Evolutionary conservation across 768 basidiomycete species (phyloP).

Genomic region (Tubosaeta brunneosetosa): DNA sequence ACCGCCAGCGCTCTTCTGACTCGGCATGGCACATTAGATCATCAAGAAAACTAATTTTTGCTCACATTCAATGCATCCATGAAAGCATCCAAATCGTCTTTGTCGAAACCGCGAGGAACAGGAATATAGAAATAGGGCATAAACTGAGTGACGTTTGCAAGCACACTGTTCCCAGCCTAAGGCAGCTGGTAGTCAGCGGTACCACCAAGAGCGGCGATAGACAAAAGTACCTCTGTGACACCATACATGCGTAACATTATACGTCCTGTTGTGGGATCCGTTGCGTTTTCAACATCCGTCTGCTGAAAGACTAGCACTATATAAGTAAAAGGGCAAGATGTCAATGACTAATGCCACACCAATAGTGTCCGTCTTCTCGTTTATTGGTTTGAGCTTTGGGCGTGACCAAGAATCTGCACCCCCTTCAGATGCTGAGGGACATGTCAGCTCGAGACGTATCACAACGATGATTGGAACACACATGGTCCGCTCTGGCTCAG

Average conservation of each 20-base stretch:
- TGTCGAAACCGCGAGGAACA: constrained; percentile 76
- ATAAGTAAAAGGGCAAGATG: neutral
- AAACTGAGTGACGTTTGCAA: constrained; percentile 78
- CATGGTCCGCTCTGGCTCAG: constrained; percentile 52
- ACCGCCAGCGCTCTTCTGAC: constrained; percentile 26
- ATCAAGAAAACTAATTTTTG: neutral
- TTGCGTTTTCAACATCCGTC: constrained; percentile 81
- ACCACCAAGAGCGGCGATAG: neutral
- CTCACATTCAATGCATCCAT: constrained; percentile 67
- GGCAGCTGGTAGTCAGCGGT: neutral
- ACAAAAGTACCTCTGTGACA: constrained; percentile 67
- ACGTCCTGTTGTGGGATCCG: constrained; percentile 37
- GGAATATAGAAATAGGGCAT: constrained; percentile 92
- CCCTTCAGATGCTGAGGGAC: constrained; percentile 58
- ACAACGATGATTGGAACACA: constrained; percentile 22
- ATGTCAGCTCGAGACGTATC: neutral
- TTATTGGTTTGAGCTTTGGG: constrained; percentile 49
- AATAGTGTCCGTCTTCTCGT: constrained; percentile 62
- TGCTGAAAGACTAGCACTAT: constrained; percentile 79
- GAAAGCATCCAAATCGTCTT: constrained; percentile 64
- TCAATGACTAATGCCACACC: constrained; percentile 38
- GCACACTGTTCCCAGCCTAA: constrained; percentile 83
- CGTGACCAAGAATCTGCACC: constrained; percentile 74
- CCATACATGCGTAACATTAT: constrained; percentile 75
- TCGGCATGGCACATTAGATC: constrained; percentile 1